Percentiles rank a stretch among this genome's conserved stretches.
These are phyloP conservation scores for Aureobasidium sp. DNA, from an alignment of 2,329 filamentous ascomycete species.

Conservation along the genomic window DNA sequence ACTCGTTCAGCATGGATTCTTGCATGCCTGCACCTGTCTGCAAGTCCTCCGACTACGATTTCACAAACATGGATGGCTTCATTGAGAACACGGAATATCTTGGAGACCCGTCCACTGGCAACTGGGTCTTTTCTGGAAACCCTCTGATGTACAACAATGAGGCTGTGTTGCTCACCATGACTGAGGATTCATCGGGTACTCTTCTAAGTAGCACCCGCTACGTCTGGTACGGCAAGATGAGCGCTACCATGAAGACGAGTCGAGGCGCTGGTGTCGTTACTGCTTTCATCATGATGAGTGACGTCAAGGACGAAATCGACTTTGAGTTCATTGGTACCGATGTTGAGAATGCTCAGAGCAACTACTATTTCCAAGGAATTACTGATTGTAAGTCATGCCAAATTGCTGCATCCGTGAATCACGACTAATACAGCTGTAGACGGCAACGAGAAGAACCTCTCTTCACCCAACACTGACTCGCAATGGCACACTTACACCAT, in stretches of 20 bases:
- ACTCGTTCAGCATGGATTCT: slow-evolving; percentile 74
- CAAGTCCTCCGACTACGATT: slow-evolving; percentile 63
- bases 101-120: slow-evolving; percentile 68
- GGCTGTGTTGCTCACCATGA: slow-evolving; percentile 77
- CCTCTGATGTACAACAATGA: slow-evolving; percentile 61
- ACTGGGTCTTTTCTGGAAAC: slow-evolving; percentile 84
- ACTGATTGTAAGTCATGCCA: slow-evolving; percentile 63
- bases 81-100: slow-evolving; percentile 72
- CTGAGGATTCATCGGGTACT: slow-evolving; percentile 74
- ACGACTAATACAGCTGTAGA: slow-evolving; percentile 45
- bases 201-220: slow-evolving; percentile 78
- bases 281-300: slow-evolving; percentile 89
- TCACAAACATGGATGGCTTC: slow-evolving; percentile 65
- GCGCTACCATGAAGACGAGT: slow-evolving; percentile 75
- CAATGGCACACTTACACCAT: slow-evolving; percentile 88
- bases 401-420: not conserved
- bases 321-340: slow-evolving; percentile 89
- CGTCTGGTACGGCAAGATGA: slow-evolving; percentile 95
- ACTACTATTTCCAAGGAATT: slow-evolving; percentile 95
- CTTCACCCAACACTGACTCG: slow-evolving; percentile 60
- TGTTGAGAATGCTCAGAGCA: slow-evolving; percentile 72
- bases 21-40: slow-evolving; percentile 83
- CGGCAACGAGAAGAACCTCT: slow-evolving; percentile 65
- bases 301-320: slow-evolving; percentile 97
- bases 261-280: slow-evolving; percentile 87